Evolutionary conservation across 345 rosid species (phyloP).

Genomic region (Alliaria petiolata): DNA sequence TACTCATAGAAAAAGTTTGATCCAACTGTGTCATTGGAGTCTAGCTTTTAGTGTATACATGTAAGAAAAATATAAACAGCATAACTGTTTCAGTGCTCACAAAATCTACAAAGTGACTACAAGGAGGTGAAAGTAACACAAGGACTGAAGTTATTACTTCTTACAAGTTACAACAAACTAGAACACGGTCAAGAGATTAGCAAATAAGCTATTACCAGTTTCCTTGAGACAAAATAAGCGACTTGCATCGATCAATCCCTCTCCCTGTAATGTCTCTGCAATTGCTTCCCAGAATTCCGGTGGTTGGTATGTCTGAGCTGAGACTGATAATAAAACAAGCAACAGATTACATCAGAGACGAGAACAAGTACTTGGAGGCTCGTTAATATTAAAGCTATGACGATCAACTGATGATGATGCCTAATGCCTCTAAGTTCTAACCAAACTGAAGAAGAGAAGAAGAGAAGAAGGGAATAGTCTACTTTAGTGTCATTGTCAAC

Average conservation of each 20-base stretch:
- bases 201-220: neutral
- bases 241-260: neutral
- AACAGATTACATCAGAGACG: neutral
- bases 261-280: conserved; percentile 3
- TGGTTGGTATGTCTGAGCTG: neutral
- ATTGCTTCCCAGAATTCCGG: neutral
- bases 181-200: neutral
- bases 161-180: conserved; percentile 13
- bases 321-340: neutral
- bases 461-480: neutral
- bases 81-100: neutral
- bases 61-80: neutral
- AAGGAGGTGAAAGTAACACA: too few relatives aligned
- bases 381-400: neutral
- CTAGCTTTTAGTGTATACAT: neutral
- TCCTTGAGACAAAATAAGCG: neutral
- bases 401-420: neutral
- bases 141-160: neutral
- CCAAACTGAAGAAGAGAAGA: neutral
- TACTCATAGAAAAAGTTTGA: neutral
- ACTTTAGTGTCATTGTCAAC: conserved; percentile 9
- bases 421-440: neutral
- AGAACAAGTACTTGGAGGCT: neutral
- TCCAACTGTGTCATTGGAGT: neutral
- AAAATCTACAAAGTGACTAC: neutral